These are phyloP conservation scores for Gastrolobium bilobum DNA, from an alignment of 306 rosid genomes.

Conservation along the genomic window DNA sequence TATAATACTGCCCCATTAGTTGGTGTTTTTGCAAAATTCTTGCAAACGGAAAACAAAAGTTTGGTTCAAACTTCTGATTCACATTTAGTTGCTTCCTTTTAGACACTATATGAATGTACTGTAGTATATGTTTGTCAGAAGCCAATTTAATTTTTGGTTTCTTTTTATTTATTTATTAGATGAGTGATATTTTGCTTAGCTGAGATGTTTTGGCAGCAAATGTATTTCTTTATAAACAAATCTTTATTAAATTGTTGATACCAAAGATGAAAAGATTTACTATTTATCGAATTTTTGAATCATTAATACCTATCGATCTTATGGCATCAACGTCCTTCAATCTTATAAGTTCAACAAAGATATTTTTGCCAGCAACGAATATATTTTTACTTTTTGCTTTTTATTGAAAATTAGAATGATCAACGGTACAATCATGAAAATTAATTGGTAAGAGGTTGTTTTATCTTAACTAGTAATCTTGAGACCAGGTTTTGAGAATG, in stretches of 20 bases:
- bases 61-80: constrained; percentile 48
- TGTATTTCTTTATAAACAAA: constrained; percentile 39
- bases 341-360: too few relatives aligned
- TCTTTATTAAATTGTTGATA: constrained; percentile 22
- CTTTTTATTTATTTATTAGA: not conserved
- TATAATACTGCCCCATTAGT: constrained; percentile 88
- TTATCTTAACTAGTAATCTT: too few relatives aligned
- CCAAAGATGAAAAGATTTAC: not conserved
- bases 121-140: constrained; percentile 17
- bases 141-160: not conserved
- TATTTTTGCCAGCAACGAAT: not conserved
- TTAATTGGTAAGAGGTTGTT: too few relatives aligned
- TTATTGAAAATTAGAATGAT: too few relatives aligned
- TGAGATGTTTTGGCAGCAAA: constrained; percentile 34
- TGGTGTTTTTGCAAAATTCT: constrained; percentile 78
- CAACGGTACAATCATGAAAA: too few relatives aligned
- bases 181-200: constrained; percentile 42
- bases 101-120: constrained; percentile 8
- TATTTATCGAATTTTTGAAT: not conserved
- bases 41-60: constrained; percentile 50
- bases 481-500: too few relatives aligned
- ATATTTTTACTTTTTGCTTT: too few relatives aligned
- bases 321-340: not conserved
- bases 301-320: not conserved
- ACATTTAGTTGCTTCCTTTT: constrained; percentile 60